phyloP scores from a whole-genome alignment of 2,329 filamentous ascomycete species.

The Colletotrichum lindemuthianum region DNA sequence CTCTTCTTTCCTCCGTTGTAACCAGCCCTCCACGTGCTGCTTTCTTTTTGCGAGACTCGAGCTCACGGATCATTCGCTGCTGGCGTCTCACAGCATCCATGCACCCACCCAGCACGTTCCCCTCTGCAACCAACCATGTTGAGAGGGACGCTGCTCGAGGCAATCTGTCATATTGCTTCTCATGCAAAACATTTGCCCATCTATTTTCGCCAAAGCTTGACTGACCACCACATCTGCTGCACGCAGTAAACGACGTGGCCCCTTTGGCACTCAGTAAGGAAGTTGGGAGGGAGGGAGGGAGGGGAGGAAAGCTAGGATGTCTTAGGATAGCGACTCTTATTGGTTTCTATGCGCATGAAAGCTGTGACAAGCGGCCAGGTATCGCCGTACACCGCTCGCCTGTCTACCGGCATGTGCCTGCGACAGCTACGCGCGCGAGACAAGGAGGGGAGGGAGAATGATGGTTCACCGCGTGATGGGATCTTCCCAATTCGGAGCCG shows the following conservation, averaged over 20 bases:
- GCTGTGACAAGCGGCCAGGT: constrained; percentile 12
- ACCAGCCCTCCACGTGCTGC: neutral
- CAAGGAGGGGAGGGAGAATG: constrained; percentile 3
- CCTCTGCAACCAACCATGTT: neutral
- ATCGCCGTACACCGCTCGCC: neutral
- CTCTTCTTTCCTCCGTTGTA: constrained; percentile 5
- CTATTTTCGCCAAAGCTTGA: neutral
- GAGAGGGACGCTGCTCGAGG: too few species aligned
- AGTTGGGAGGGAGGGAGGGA: too few species aligned
- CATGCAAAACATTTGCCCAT: neutral
- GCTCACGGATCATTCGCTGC: constrained; percentile 4
- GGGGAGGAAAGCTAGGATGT: neutral
- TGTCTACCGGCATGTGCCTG: constrained; percentile 29
- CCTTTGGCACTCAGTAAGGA: neutral
- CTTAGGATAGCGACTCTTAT: constrained; percentile 3
- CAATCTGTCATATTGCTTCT: too few species aligned
- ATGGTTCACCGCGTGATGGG: constrained; percentile 28
- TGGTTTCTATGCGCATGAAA: constrained; percentile 31
- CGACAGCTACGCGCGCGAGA: neutral
- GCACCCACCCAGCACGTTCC: constrained; percentile 27
- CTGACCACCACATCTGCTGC: constrained; percentile 1
- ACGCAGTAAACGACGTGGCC: constrained; percentile 17
- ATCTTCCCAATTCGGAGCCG: constrained; percentile 14
- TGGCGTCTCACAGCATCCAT: constrained; percentile 32
- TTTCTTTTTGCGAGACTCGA: neutral